Conservation (phyloP, 139 green algal species). For the Astrephomene gubernaculifera region DNA sequence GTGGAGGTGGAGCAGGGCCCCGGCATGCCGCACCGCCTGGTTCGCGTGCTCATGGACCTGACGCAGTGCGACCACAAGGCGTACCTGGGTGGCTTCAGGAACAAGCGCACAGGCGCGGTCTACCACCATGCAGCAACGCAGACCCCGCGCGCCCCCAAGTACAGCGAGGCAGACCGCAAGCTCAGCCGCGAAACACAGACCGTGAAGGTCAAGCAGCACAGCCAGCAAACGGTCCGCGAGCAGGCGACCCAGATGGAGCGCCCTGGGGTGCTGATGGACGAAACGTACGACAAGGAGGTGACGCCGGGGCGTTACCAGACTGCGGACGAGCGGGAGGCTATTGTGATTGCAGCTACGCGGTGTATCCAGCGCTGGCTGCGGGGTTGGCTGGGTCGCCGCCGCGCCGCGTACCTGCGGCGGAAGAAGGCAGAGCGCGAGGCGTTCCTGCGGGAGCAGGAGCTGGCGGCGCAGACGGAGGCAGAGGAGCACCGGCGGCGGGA, state of each 20-base stretch:
- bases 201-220: conserved; percentile 48
- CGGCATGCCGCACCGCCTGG: conserved; percentile 55
- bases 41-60: conserved; percentile 71
- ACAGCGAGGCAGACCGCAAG: conserved; percentile 57
- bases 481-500: conserved; percentile 69
- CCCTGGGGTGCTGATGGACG: conserved; percentile 72
- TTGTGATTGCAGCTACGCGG: conserved; percentile 51
- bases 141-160: conserved; percentile 66
- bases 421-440: conserved; percentile 67
- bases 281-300: conserved; percentile 62
- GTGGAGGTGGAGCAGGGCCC: conserved; percentile 69
- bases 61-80: conserved; percentile 62
- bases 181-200: conserved; percentile 79
- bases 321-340: conserved; percentile 60
- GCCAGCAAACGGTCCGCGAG: conserved; percentile 72
- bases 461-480: conserved; percentile 53
- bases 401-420: conserved; percentile 53
- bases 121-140: conserved; percentile 81
- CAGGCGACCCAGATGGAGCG: conserved; percentile 81
- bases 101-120: conserved; percentile 68
- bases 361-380: conserved; percentile 78
- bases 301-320: conserved; percentile 71
- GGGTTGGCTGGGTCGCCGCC: conserved; percentile 68
- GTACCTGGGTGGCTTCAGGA: conserved; percentile 79
- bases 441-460: conserved; percentile 62